Percentiles rank a stretch among this genome's conserved stretches.
Evolutionary conservation across 2,329 filamentous ascomycete genomes (phyloP).

Genomic region (Exophiala sp.): DNA sequence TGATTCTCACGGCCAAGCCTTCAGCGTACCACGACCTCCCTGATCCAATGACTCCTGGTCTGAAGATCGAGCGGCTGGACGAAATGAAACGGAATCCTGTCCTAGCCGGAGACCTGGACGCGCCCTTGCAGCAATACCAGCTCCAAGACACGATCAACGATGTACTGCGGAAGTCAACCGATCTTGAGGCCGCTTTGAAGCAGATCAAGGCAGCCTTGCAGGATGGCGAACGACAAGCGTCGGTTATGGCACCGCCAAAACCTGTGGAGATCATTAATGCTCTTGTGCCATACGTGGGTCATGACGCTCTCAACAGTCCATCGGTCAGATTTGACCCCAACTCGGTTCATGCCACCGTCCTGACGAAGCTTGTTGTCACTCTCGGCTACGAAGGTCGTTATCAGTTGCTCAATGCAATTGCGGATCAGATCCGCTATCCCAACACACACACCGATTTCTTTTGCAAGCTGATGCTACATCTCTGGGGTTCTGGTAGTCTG

Average conservation of each 20-base stretch:
- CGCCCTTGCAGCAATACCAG: slow-evolving; percentile 45
- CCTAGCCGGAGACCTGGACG: slow-evolving; percentile 61
- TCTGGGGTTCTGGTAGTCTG: slow-evolving; percentile 64
- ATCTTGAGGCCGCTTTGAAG: slow-evolving; percentile 63
- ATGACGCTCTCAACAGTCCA: slow-evolving; percentile 62
- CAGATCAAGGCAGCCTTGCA: slow-evolving; percentile 52
- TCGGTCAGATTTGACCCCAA: slow-evolving; percentile 59
- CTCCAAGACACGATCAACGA: slow-evolving; percentile 55
- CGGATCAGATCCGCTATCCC: slow-evolving; percentile 87
- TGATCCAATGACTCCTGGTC: slow-evolving; percentile 67
- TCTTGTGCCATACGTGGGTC: slow-evolving; percentile 77
- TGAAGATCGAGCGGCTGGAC: slow-evolving; percentile 73
- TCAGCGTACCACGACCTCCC: slow-evolving; percentile 66
- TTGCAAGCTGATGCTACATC: slow-evolving; percentile 74
- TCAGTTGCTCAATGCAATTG: slow-evolving; percentile 76
- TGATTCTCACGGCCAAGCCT: slow-evolving; percentile 78
- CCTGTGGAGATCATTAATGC: slow-evolving; percentile 65
- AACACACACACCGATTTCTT: slow-evolving; percentile 92
- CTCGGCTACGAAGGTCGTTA: slow-evolving; percentile 76
- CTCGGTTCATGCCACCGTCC: slow-evolving; percentile 65
- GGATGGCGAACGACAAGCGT: slow-evolving; percentile 3
- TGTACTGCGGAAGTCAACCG: slow-evolving; percentile 41
- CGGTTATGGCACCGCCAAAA: slow-evolving; percentile 13
- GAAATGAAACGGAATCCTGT: slow-evolving; percentile 67
- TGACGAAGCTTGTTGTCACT: slow-evolving; percentile 74